A percentile compares a stretch with the other conserved stretches of the same genome.
These are phyloP conservation scores for Tieghemostelium lacteum DNA, from an alignment of 78 protist genomes.

Conservation along the genomic window DNA sequence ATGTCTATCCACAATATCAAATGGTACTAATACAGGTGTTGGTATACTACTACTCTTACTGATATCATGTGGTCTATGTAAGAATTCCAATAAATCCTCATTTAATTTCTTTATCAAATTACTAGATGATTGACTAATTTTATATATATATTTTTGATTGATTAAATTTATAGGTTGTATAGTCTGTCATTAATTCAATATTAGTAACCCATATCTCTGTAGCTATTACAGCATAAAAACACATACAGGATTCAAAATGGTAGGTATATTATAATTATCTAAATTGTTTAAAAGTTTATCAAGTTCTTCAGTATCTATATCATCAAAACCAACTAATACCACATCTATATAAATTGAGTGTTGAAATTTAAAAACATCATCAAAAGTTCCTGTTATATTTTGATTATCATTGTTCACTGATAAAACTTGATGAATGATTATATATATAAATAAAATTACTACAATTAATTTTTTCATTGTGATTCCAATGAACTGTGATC, in stretches of 20 bases:
- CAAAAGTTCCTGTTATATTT: conserved; percentile 2
- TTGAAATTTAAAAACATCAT: conserved; percentile 23
- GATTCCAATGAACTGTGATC: neutral
- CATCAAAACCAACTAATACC: conserved; percentile 32
- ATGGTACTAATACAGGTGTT: neutral
- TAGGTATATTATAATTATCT: conserved; percentile 37
- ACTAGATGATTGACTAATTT: neutral
- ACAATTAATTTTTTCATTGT: too few relatives aligned
- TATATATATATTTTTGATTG: conserved; percentile 51
- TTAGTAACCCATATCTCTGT: neutral
- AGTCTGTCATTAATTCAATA: neutral
- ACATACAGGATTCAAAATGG: conserved; percentile 28
- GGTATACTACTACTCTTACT: neutral
- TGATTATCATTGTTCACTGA: conserved; percentile 1
- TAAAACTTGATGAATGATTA: neutral
- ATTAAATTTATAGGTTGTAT: conserved; percentile 18
- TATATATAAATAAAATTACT: too few relatives aligned
- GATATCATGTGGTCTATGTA: neutral
- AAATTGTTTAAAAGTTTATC: conserved; percentile 24
- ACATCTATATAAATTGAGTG: conserved; percentile 45
- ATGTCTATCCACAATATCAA: conserved; percentile 6
- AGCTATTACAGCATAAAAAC: neutral
- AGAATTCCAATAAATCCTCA: neutral
- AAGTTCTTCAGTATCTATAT: conserved; percentile 17
- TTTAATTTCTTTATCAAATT: conserved; percentile 6